Percentiles rank a stretch among this genome's conserved stretches.
phyloP scores from a whole-genome alignment of 257 asterid genomes.

The Ilex asprella region DNA sequence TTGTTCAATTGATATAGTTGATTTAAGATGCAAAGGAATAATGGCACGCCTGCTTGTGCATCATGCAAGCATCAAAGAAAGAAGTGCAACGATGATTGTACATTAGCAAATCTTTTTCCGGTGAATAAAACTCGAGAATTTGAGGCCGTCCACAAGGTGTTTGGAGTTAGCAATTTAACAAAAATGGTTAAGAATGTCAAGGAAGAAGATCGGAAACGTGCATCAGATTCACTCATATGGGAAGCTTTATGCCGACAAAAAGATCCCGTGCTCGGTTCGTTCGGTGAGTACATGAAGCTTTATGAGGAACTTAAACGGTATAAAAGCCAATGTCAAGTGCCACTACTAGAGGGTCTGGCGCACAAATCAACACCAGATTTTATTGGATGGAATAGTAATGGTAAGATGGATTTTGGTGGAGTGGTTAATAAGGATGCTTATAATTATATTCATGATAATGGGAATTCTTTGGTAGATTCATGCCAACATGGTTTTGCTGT shows the following conservation, averaged over 20 bases:
- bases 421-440: slow-evolving; percentile 7
- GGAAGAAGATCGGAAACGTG: slow-evolving; percentile 48
- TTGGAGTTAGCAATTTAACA: slow-evolving; percentile 71
- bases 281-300: slow-evolving; percentile 50
- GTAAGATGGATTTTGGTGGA: slow-evolving; percentile 8
- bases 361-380: slow-evolving; percentile 18
- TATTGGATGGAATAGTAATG: slow-evolving; percentile 40
- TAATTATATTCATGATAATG: slow-evolving; percentile 25
- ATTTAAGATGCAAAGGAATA: slow-evolving; percentile 31
- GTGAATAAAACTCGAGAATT: slow-evolving; percentile 46
- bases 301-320: slow-evolving; percentile 52
- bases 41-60: slow-evolving; percentile 58
- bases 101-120: slow-evolving; percentile 69
- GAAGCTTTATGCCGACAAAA: too few relatives aligned
- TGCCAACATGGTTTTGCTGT: slow-evolving; percentile 18
- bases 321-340: slow-evolving; percentile 34
- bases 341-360: background rate
- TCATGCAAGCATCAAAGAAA: slow-evolving; percentile 97
- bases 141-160: slow-evolving; percentile 70
- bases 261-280: slow-evolving; percentile 60
- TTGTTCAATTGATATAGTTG: background rate
- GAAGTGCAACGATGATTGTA: slow-evolving; percentile 69
- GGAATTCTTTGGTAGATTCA: slow-evolving; percentile 25
- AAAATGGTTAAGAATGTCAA: slow-evolving; percentile 39
- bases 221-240: slow-evolving; percentile 68